Evolutionary conservation across 441 rosid species (phyloP), one percentile per base, ranked within the genome.

Genomic region (Euphorbia celastroides): DNA sequence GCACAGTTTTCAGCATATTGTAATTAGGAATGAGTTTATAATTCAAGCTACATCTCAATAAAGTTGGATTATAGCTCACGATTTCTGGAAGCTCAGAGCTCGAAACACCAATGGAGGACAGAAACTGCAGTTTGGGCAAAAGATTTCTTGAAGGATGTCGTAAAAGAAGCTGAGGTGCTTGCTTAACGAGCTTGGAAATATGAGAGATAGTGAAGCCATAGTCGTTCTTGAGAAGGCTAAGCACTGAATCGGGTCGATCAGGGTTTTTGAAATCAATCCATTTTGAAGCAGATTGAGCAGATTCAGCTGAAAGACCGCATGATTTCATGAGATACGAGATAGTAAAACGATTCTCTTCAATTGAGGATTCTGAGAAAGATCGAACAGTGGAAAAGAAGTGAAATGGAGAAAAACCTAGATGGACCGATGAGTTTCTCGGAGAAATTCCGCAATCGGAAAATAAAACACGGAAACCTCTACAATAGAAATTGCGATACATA

Each of bases 201-300:
- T 76, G 81, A 65, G 65, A 3, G 7, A 31, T n/a, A 0, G 83
- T 69, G 75, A 83, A 64, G 9, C 81, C 82, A 22, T 70, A 75
- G 44, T 34, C 38, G 5, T 2, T 1, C 32, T 26, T 61, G 27
- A 83, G 62, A 9, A 83, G 58, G 0, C 28, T 30, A 16, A 78
- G 48, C 5, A 77, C 57, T 0, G 69, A 32, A 22, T 65, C 64
- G 19, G 50, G 50, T 22, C n/a, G 22, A 20, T 34, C 14, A 2
- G 64, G 27, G 25, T 26, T 12, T 60, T 34, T 4, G 22, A 60
- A 28, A 20, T 44, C 42, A 9, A 20, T 16, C 25, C 14, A 9
- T 44, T 60, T 60, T 3, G 50, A 34, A 10, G 38, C 50, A 60
- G 64, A 34, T 20, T 60, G 25, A 22, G 64, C 64, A 60, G 28